A percentile compares a stretch with the other conserved stretches of the same genome.
Evolutionary conservation across 139 green algal genomes (phyloP).

Genomic region (Gonium pectorale): DNA sequence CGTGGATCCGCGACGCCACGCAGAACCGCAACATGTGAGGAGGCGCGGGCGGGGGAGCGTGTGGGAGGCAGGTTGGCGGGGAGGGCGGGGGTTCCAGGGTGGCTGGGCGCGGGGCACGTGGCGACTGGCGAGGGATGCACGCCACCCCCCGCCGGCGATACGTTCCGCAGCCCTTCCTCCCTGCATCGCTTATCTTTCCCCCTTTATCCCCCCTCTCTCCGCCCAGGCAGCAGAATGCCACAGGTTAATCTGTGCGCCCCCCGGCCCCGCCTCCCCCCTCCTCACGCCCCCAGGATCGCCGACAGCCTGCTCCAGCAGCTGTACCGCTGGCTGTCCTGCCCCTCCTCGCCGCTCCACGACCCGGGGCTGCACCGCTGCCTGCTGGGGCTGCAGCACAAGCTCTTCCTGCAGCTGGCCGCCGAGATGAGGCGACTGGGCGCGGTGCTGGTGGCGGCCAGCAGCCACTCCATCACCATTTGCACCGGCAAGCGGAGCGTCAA

Average conservation of each 20-base stretch:
- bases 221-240: too few relatives aligned
- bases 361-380: slow-evolving; percentile 79
- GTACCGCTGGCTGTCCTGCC: slow-evolving; percentile 89
- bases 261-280: not conserved
- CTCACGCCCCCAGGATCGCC: slow-evolving; percentile 56
- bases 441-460: slow-evolving; percentile 87
- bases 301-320: slow-evolving; percentile 83
- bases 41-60: too few relatives aligned
- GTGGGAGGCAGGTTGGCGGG: not conserved
- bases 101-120: too few relatives aligned
- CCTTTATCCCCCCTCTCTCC: not conserved
- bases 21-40: slow-evolving; percentile 72
- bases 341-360: slow-evolving; percentile 72
- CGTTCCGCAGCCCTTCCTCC: not conserved
- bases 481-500: slow-evolving; percentile 86
- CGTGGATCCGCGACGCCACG: slow-evolving; percentile 81
- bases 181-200: not conserved
- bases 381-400: slow-evolving; percentile 81
- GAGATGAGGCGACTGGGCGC: slow-evolving; percentile 82
- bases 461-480: slow-evolving; percentile 79
- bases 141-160: too few relatives aligned
- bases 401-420: slow-evolving; percentile 63
- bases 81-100: too few relatives aligned
- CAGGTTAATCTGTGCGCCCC: too few relatives aligned
- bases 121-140: too few relatives aligned